Evolutionary conservation across 495 filamentous ascomycete species (phyloP).

Genomic region (Podospora bellae-mahoneyi): DNA sequence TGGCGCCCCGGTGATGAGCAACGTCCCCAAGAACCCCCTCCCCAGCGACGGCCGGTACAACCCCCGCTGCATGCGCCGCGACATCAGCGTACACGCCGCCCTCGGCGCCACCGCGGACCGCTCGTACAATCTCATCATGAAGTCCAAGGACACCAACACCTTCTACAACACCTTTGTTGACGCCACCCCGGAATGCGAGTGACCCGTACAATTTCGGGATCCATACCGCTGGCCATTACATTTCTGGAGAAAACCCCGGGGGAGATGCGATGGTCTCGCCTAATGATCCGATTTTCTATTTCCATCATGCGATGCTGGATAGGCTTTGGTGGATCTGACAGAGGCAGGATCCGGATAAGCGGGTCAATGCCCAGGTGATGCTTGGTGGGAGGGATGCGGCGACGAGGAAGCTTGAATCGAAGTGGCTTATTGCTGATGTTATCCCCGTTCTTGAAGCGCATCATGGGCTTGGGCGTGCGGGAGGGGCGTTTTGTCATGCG

Average conservation of each 20-base stretch:
- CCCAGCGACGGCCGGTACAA: constrained; percentile 34
- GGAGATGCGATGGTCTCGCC: constrained; percentile 55
- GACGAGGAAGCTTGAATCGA: constrained; percentile 29
- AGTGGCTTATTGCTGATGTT: constrained; percentile 30
- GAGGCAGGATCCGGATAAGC: constrained; percentile 24
- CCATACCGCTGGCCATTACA: constrained; percentile 61
- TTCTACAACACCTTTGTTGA: constrained; percentile 53
- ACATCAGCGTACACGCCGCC: constrained; percentile 50
- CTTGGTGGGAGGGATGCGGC: constrained; percentile 15
- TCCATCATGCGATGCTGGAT: constrained; percentile 62
- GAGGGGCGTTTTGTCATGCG: constrained; percentile 36
- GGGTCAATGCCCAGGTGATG: constrained; percentile 22
- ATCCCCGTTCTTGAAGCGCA: constrained; percentile 37
- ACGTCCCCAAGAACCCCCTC: constrained; percentile 35
- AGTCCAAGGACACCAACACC: constrained; percentile 45
- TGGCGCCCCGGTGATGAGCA: constrained; percentile 26
- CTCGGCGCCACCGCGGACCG: constrained; percentile 49
- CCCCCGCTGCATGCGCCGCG: constrained; percentile 44
- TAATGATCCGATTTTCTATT: constrained; percentile 60
- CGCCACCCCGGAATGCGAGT: constrained; percentile 34
- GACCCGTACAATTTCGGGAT: constrained; percentile 45
- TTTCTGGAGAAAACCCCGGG: constrained; percentile 58
- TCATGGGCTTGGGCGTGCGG: constrained; percentile 35
- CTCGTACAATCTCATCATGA: constrained; percentile 46
- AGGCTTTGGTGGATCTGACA: constrained; percentile 65